Conservation (phyloP, 129 eudicot genomes). For the Pulicaria dysenterica region DNA sequence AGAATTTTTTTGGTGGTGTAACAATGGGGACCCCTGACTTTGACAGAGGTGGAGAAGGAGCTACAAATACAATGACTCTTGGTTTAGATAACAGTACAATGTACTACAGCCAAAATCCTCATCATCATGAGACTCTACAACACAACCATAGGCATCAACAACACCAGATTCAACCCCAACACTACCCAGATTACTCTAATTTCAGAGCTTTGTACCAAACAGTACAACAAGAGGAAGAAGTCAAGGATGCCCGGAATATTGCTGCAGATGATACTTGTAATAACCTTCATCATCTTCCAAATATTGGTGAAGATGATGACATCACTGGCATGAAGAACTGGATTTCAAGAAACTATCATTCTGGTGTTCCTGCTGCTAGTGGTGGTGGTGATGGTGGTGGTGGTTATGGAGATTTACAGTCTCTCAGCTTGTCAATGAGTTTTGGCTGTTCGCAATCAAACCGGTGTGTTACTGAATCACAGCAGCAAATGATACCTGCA, state of each 20-base stretch:
- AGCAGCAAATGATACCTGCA: slow-evolving; percentile 56
- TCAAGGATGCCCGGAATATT: slow-evolving; percentile 29
- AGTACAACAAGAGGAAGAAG: slow-evolving; percentile 36
- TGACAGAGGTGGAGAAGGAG: slow-evolving; percentile 41
- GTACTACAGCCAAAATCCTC: slow-evolving; percentile 55
- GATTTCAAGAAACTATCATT: slow-evolving; percentile 54
- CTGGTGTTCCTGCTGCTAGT: slow-evolving; percentile 30
- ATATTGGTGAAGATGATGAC: slow-evolving; percentile 47
- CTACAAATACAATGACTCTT: slow-evolving; percentile 38
- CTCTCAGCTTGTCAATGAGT: slow-evolving; percentile 85
- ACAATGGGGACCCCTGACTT: slow-evolving; percentile 76
- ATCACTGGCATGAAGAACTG: slow-evolving; percentile 51
- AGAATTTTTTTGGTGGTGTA: slow-evolving; percentile 86
- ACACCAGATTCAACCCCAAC: slow-evolving; percentile 54
- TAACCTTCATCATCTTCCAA: slow-evolving; percentile 39
- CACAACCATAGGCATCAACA: slow-evolving; percentile 43
- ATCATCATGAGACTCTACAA: slow-evolving; percentile 40
- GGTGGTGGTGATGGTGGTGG: slow-evolving; percentile 25
- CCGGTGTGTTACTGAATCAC: slow-evolving; percentile 62
- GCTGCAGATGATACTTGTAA: slow-evolving; percentile 14
- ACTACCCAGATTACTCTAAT: slow-evolving; percentile 56
- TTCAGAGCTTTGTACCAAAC: slow-evolving; percentile 48
- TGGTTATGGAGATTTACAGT: slow-evolving; percentile 64
- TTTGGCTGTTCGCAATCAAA: slow-evolving; percentile 71
- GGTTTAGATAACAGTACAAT: slow-evolving; percentile 57